Percentiles rank a stretch among this genome's conserved stretches.
Evolutionary conservation across 2,329 filamentous ascomycete genomes (phyloP).

Genomic region (Hirsutella thompsonii): DNA sequence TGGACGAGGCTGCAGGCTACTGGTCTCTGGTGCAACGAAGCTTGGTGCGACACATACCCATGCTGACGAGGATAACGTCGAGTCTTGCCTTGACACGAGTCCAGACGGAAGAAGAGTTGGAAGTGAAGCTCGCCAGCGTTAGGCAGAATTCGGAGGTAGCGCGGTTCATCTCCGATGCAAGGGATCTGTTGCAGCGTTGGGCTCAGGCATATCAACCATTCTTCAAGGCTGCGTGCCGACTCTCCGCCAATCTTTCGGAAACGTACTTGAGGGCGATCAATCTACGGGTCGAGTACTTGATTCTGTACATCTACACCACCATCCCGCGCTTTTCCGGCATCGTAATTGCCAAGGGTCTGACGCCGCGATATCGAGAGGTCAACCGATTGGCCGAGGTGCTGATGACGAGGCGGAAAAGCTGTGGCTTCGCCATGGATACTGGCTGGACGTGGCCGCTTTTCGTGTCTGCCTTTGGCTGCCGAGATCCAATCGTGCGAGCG

Average conservation of each 20-base stretch:
- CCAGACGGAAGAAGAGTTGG: constrained; percentile 13
- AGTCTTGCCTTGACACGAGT: constrained; percentile 16
- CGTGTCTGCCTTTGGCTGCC: constrained; percentile 25
- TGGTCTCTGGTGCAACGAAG: constrained; percentile 24
- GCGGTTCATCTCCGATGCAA: constrained; percentile 21
- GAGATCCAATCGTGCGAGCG: constrained; percentile 22
- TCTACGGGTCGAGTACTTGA: constrained; percentile 28
- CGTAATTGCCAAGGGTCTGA: constrained; percentile 22
- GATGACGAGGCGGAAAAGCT: constrained; percentile 20
- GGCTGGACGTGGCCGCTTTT: constrained; percentile 32
- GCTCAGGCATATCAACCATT: constrained; percentile 22
- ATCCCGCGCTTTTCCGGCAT: constrained; percentile 24
- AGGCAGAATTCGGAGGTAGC: constrained; percentile 15
- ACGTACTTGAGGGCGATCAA: constrained; percentile 24
- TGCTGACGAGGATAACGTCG: constrained; percentile 17
- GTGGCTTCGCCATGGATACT: constrained; percentile 31
- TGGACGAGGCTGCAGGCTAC: constrained; percentile 23
- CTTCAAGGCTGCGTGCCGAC: constrained; percentile 13
- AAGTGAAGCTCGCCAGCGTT: constrained; percentile 17
- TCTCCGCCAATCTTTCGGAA: constrained; percentile 9
- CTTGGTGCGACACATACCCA: constrained; percentile 22
- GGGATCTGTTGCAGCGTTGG: constrained; percentile 28
- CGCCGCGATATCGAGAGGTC: constrained; percentile 28
- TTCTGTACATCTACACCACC: constrained; percentile 24
- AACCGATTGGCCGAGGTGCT: constrained; percentile 23